These are phyloP conservation scores for Naganishia randhawae DNA, from an alignment of 768 basidiomycete genomes.

Conservation along the genomic window DNA sequence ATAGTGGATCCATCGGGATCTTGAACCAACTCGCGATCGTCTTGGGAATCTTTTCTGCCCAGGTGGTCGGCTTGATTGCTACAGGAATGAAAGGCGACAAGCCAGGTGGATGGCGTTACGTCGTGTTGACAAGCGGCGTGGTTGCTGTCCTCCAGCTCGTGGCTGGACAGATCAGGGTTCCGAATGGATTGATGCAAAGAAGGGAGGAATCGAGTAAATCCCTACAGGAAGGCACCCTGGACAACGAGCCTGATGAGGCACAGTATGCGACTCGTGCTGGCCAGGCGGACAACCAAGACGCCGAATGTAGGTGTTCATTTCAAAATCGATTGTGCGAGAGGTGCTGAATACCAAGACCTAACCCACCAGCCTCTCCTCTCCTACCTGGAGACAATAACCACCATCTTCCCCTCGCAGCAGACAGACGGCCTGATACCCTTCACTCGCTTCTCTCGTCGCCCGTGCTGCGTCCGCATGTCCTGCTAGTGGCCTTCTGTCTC, in stretches of 20 bases:
- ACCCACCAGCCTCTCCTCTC: background rate
- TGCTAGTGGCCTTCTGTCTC: conserved; percentile 41
- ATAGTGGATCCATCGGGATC: conserved; percentile 44
- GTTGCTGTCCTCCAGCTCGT: conserved; percentile 38
- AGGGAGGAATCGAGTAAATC: background rate
- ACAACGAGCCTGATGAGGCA: conserved; percentile 22
- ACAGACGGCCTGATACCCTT: conserved; percentile 24
- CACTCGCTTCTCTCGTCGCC: conserved; percentile 46
- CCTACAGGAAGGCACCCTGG: conserved; percentile 12
- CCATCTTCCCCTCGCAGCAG: background rate
- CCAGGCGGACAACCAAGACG: background rate
- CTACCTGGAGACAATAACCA: background rate
- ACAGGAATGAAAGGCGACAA: conserved; percentile 47
- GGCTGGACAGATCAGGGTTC: conserved; percentile 9
- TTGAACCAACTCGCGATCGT: conserved; percentile 48
- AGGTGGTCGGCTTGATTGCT: conserved; percentile 39
- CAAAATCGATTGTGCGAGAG: background rate
- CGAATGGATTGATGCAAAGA: conserved; percentile 12
- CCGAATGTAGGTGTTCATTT: conserved; percentile 15
- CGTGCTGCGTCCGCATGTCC: conserved; percentile 39
- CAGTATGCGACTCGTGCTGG: background rate
- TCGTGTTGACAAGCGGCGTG: conserved; percentile 41
- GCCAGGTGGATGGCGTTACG: conserved; percentile 46
- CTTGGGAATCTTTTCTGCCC: conserved; percentile 41
- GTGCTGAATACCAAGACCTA: background rate